Conservation (phyloP, 306 rosid species). For the Quercus parvula region DNA sequence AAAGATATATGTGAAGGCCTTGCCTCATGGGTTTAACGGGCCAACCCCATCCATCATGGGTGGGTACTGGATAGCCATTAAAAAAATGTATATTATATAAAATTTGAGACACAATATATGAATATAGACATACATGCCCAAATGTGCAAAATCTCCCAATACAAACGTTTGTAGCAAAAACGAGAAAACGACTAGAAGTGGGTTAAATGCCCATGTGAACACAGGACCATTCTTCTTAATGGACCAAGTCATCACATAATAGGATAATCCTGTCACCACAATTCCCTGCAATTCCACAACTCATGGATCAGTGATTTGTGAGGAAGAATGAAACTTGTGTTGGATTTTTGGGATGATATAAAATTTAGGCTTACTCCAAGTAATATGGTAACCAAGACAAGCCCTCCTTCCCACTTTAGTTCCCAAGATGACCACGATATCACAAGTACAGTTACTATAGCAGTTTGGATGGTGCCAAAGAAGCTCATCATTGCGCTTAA, state of each 20-base stretch:
- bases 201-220: background rate
- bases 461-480: conserved; percentile 9
- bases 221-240: conserved; percentile 1
- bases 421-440: conserved; percentile 9
- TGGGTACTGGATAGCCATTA: too few species aligned
- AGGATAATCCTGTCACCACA: conserved; percentile 3
- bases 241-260: conserved; percentile 7
- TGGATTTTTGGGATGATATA: background rate
- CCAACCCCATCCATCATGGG: too few species aligned
- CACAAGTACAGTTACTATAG: background rate
- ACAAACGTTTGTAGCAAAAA: background rate
- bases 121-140: background rate
- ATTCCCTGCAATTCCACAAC: conserved; percentile 1
- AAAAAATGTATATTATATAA: too few species aligned
- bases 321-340: background rate
- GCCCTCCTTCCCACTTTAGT: conserved; percentile 5
- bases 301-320: background rate
- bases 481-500: conserved; percentile 11
- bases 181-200: conserved; percentile 8
- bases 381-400: background rate
- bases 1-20: too few species aligned
- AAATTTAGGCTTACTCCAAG: conserved; percentile 2
- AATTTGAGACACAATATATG: background rate
- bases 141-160: background rate
- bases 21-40: too few species aligned